A percentile compares a stretch with the other conserved stretches of the same genome.
Evolutionary conservation across 768 basidiomycete species (phyloP).

Genomic region (Cystobasidium tubakii): DNA sequence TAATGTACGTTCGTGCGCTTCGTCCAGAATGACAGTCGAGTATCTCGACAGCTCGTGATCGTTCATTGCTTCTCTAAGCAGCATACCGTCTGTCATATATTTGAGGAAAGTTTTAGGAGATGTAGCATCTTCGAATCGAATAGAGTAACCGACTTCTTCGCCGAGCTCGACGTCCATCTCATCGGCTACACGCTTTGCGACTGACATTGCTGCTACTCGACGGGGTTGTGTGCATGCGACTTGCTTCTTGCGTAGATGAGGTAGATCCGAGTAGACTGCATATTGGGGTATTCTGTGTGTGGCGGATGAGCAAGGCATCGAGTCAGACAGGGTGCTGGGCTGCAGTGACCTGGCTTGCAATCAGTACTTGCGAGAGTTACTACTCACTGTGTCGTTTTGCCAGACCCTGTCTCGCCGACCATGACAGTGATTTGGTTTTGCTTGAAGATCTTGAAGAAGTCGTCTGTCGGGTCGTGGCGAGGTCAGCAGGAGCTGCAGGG

Average conservation of each 20-base stretch:
- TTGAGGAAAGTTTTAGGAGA: constrained; percentile 83
- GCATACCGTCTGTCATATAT: constrained; percentile 99
- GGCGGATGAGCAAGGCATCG: neutral
- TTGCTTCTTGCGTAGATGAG: constrained; percentile 75
- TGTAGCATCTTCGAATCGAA: constrained; percentile 97
- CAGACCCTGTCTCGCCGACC: constrained; percentile 91
- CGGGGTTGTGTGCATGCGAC: constrained; percentile 96
- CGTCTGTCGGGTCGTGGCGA: constrained; percentile 45
- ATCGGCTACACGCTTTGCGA: constrained; percentile 95
- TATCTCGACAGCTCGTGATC: constrained; percentile 82
- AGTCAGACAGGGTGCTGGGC: constrained; percentile 1
- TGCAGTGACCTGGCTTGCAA: too few relatives aligned
- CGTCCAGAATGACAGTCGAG: constrained; percentile 96
- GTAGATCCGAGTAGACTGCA: constrained; percentile 85
- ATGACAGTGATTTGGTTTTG: constrained; percentile 73
- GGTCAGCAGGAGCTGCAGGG: neutral
- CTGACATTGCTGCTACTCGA: constrained; percentile 94
- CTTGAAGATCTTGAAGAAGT: constrained; percentile 67
- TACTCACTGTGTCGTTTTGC: constrained; percentile 87
- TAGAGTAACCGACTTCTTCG: constrained; percentile 92
- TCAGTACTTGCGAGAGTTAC: too few relatives aligned
- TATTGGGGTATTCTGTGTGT: constrained; percentile 82
- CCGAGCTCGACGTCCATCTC: constrained; percentile 97
- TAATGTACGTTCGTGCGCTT: constrained; percentile 95
- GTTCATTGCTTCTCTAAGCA: constrained; percentile 71